phyloP scores from a whole-genome alignment of 345 rosid species.

The Salix koriyanagi region DNA sequence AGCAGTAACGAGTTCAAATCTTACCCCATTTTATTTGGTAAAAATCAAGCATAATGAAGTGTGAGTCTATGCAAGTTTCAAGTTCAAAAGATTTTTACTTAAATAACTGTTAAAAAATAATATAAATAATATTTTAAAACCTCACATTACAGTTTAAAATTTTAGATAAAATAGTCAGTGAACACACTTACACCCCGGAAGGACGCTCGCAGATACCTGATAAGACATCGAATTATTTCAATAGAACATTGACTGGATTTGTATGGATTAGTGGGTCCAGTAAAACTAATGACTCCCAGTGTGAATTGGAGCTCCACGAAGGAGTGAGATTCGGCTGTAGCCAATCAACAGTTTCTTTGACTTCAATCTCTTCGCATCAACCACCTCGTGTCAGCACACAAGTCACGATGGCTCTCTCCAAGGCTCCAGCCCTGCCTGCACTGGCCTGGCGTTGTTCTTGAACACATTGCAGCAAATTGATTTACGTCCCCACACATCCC shows the following conservation, averaged over 20 bases:
- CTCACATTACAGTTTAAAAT: too few relatives aligned
- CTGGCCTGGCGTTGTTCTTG: not conserved
- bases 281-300: not conserved
- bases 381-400: not conserved
- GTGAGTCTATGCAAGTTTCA: too few relatives aligned
- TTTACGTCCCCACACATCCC: not conserved
- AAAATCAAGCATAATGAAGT: too few relatives aligned
- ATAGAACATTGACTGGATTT: not conserved
- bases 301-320: not conserved
- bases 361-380: not conserved
- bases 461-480: not conserved
- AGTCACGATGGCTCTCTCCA: not conserved
- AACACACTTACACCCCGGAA: too few relatives aligned
- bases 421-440: not conserved
- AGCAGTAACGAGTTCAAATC: too few relatives aligned
- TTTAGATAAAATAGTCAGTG: too few relatives aligned
- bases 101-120: too few relatives aligned
- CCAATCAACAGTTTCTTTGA: not conserved
- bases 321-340: not conserved
- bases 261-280: not conserved
- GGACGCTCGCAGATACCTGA: not conserved
- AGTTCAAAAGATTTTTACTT: rapidly evolving
- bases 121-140: too few relatives aligned
- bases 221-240: not conserved
- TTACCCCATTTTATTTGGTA: too few relatives aligned